Conservation (phyloP, 495 filamentous ascomycete genomes). For the Talaromyces proteolyticus region DNA sequence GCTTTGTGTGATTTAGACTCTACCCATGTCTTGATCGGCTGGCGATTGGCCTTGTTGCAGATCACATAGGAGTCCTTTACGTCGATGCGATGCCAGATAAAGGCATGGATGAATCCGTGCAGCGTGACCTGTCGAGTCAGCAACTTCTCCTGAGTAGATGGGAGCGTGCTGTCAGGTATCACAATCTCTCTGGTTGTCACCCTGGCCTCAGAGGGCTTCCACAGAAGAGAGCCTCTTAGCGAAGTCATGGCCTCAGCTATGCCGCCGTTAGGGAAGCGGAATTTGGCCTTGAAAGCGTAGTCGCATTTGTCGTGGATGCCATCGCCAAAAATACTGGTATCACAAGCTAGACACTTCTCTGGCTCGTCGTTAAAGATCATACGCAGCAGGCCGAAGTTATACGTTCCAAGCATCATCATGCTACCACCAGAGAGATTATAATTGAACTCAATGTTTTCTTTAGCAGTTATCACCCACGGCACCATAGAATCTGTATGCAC, state of each 20-base stretch:
- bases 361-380: constrained; percentile 32
- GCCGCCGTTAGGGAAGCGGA: constrained; percentile 38
- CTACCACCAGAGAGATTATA: constrained; percentile 48
- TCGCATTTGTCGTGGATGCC: constrained; percentile 27
- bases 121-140: constrained; percentile 13
- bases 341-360: constrained; percentile 26
- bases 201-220: constrained; percentile 10
- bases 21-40: constrained; percentile 29
- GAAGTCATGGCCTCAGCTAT: constrained; percentile 30
- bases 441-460: constrained; percentile 47
- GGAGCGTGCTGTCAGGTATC: constrained; percentile 17
- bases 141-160: constrained; percentile 21
- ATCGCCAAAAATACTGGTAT: constrained; percentile 20
- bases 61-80: constrained; percentile 32
- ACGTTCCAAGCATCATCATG: constrained; percentile 46
- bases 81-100: constrained; percentile 37
- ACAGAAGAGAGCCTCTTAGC: constrained; percentile 14
- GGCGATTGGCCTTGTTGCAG: constrained; percentile 14
- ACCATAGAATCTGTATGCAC: constrained; percentile 20
- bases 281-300: constrained; percentile 29
- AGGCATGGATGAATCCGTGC: constrained; percentile 21
- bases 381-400: constrained; percentile 34
- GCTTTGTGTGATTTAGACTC: constrained; percentile 30
- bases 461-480: constrained; percentile 17
- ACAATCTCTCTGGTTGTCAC: constrained; percentile 15